phyloP scores from a whole-genome alignment of 768 basidiomycete species.

The Suillus decipiens region DNA sequence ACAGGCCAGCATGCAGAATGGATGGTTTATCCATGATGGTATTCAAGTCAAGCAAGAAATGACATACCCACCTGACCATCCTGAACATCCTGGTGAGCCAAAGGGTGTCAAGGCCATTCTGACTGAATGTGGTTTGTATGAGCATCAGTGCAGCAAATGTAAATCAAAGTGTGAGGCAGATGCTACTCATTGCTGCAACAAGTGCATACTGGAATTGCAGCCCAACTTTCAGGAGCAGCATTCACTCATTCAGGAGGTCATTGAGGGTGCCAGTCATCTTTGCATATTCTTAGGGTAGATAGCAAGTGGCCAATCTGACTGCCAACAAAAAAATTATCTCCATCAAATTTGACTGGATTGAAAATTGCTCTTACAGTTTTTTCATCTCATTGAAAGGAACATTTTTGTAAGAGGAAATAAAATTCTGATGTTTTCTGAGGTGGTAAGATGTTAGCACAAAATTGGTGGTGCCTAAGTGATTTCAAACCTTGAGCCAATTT shows the following conservation, averaged over 20 bases:
- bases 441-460: too few species aligned
- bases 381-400: background rate
- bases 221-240: background rate
- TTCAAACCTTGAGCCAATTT: constrained; percentile 2
- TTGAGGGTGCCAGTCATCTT: background rate
- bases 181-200: background rate
- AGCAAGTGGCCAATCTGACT: background rate
- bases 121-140: background rate
- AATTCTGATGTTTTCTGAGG: background rate
- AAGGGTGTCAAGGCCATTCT: background rate
- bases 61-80: background rate
- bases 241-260: background rate
- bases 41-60: background rate
- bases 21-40: background rate
- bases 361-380: constrained; percentile 5
- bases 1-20: background rate
- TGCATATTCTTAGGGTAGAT: background rate
- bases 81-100: background rate
- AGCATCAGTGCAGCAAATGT: background rate
- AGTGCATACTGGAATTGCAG: background rate
- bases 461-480: too few species aligned
- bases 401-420: background rate
- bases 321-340: background rate
- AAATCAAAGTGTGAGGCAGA: background rate
- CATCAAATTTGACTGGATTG: constrained; percentile 9